Conservation (phyloP, 768 basidiomycete genomes). For the Rhizopogon vesiculosus region DNA sequence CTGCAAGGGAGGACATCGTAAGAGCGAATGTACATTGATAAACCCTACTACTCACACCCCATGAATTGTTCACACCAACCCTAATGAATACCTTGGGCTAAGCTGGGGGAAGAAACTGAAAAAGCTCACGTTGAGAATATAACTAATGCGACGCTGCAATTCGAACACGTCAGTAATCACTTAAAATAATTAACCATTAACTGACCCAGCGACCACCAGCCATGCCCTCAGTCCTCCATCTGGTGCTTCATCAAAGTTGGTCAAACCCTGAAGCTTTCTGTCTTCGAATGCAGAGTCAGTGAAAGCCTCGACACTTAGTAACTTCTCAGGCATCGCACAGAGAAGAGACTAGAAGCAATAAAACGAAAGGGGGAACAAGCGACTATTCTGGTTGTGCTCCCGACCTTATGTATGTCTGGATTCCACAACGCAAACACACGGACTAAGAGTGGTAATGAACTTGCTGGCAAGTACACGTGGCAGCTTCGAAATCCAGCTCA, state of each 20-base stretch:
- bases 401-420: no score
- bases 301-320: no score
- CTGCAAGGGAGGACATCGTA: constrained; percentile 27
- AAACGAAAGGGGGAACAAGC: no score
- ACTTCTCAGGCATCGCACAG: no score
- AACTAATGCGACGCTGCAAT: constrained; percentile 33
- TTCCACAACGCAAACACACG: no score
- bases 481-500: no score
- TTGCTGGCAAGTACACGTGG: neutral
- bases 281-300: no score
- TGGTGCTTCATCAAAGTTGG: constrained; percentile 10
- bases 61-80: constrained; percentile 70
- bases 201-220: constrained; percentile 25
- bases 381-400: neutral
- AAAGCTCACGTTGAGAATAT: neutral
- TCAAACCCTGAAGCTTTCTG: no score
- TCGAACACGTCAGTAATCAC: constrained; percentile 20
- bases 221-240: constrained; percentile 28
- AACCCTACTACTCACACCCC: constrained; percentile 52
- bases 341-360: no score
- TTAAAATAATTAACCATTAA: constrained; percentile 4
- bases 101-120: neutral
- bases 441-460: neutral
- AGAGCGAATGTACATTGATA: neutral
- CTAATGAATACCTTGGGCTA: constrained; percentile 17